Base-by-base conservation (phyloP, 2,329 filamentous ascomycete species). In the Penicillium palitans region DNA sequence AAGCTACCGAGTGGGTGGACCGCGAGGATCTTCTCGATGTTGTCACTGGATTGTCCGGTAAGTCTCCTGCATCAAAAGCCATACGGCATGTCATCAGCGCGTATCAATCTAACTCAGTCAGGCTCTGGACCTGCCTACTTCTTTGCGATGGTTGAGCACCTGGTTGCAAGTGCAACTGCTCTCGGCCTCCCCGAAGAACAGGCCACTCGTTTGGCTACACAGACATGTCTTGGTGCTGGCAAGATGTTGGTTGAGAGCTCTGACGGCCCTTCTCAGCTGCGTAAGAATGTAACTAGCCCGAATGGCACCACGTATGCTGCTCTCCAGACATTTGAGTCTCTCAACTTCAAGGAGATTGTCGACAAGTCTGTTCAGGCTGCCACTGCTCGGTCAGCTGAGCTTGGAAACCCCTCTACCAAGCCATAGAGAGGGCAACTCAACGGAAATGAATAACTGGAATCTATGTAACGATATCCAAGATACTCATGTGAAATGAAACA, bases 81-180 rank as follows among this genome's bases (percentile, higher is more conserved):
- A 46, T 25, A 19, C 1, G 40, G 29, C 29, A 25, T 25, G 7
- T 19, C 19, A 45, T 24, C 4, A 27, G 45, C 3, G 15, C 3
- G n/a, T 19, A 42, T 21, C 9, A 40, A 50, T 47, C 52, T 63
- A 19, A 65, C 37, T 2, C 2, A 17, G 10, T 39, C 21, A 73
- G 72, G 72, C 53, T 74, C 72, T n/a, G 72, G 72, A 12, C 72
- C 72, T 6, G 72, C 72, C 8, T 74, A 74, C 48, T 74, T 74
- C 65, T 74, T 74, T 59, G 72, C 72, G 25, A 73, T 74, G 71
- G 72, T 74, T 19, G 72, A 74, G 51, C 71, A 74, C 50, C 55
- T 74, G 4, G 56, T 73, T 31, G 64, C 70, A 29, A 73, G 71
- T 51, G 71, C 71, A 5, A 73, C 69, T 4, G 66, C 68, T 3